These are phyloP conservation scores for Penicillium verhagenii DNA, from an alignment of 495 filamentous ascomycete species.

Conservation along the genomic window DNA sequence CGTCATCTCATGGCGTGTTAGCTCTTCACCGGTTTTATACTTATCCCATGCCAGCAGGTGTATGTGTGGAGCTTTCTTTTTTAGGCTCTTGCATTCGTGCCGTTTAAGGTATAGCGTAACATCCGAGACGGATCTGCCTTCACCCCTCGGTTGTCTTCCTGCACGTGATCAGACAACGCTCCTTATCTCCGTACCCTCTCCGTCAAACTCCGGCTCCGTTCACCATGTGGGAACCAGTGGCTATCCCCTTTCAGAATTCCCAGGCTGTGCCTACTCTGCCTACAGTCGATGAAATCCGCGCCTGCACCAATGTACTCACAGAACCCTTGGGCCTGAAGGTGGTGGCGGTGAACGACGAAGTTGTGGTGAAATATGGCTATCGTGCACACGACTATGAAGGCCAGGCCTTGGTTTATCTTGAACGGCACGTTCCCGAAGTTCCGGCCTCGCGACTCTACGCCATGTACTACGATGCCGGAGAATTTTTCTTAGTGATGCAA, in stretches of 20 bases:
- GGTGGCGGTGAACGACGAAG: conserved; percentile 24
- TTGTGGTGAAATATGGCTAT: conserved; percentile 28
- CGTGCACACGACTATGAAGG: conserved; percentile 18
- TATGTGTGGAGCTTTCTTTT: too few relatives aligned
- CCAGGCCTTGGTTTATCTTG: conserved; percentile 28
- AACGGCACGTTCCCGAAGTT: conserved; percentile 23
- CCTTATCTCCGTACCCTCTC: too few relatives aligned
- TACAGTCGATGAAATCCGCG: conserved; percentile 29
- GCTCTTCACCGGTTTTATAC: too few relatives aligned
- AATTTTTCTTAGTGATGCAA: conserved; percentile 27
- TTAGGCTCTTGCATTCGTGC: too few relatives aligned
- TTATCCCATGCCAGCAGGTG: too few relatives aligned
- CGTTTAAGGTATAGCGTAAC: too few relatives aligned
- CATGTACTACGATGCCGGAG: conserved; percentile 23
- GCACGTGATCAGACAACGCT: too few relatives aligned
- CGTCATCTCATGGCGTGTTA: too few relatives aligned
- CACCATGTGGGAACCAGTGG: conserved; percentile 31
- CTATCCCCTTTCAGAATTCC: conserved; percentile 26
- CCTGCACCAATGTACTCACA: conserved; percentile 26
- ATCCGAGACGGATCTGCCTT: too few relatives aligned
- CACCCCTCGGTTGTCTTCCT: too few relatives aligned
- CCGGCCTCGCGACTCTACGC: conserved; percentile 29
- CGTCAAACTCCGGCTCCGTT: too few relatives aligned
- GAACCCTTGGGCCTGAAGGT: conserved; percentile 21
- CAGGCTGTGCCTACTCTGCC: conserved; percentile 25